Base-by-base conservation (phyloP, 1,284 basidiomycete genomes). In the Naganishia sp. region DNA sequence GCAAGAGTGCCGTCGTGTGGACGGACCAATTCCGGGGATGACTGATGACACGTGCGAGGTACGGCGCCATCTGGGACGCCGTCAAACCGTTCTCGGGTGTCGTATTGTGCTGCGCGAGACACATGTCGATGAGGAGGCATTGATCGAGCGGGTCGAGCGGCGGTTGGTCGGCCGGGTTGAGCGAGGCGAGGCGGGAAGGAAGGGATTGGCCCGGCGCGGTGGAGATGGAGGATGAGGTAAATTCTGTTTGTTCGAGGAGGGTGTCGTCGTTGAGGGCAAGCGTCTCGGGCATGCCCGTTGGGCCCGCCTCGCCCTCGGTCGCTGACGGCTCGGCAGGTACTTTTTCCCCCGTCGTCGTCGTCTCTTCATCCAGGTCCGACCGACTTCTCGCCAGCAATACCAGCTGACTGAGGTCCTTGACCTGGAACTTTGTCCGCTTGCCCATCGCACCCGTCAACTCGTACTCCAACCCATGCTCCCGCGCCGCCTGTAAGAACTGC, bases 191-290 rank as follows among this genome's bases (percentile, higher is more conserved):
- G 3, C 70, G 68, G 18, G 53, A 31, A 2, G 67, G 63, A 15
- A 68, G 51, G n/a, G 55, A 56, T 10, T 58, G 58, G 3, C 58
- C 62, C 15, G 23, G 77, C 67, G 67, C 91, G 81, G 67, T 67
- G 2, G 73, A 69, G 3, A 71, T 68, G 45, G 80, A 79, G 1
- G 86, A 88, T 9, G 85, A 87, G 9, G 92, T 92, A 77, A 93
- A 99, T 73, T 89, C 85, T 3, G 95, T 99, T 73, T 90, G 87
- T 79, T 99, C 96, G 50, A 99, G 85, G 11, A 99, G 83, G 0
- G 94, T 97, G 79, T 99, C 96, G 80, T 99, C 96, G 78, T 99
- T 96, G 62, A 99, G 84, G 2, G 84, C 81, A 35, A 96, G 81
- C 1, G 88, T 89, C 75, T 92, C 87, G 13, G 95, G 96, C 55